Base-by-base conservation (phyloP, 371 early-diverging fungal species). In the Syncephalastrum monosporum region DNA sequence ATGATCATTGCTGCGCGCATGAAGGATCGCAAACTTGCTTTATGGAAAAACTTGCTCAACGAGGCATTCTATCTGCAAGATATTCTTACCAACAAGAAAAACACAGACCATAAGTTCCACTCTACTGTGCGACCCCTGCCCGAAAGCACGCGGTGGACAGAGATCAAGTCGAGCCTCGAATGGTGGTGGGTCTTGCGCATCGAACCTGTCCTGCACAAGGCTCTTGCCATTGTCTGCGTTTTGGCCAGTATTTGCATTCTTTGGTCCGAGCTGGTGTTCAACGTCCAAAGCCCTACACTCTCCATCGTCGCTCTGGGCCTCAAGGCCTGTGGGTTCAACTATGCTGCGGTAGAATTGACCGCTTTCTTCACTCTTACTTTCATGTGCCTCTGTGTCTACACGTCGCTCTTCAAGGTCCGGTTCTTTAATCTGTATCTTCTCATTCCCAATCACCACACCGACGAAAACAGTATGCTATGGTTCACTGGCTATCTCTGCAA, bases 241-340 rank as follows among this genome's bases (percentile, higher is more conserved):
- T 8, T 81, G 8, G 57, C 91, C 24, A 91, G 94, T 24, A 57
- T 84, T 0, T 76, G 85, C 43, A 79, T 97, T 15, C 75, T 97
- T 16, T 96, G 96, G 95, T 94, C 94, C 5, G 97, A 97, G 66
- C 72, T 93, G 45, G 93, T 93, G 0, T 93, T 95, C 64, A 86
- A 86, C 51, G 67, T 88, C 17, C 47, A 68, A 55, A 65, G 66
- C 19, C 85, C 87, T 15, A 71, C 80, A 5, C 50, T 86, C n/a
- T 83, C 84, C 8, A 77, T 88, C 50, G 78, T 84, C 45, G 82
- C 74, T 5, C 61, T 83, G 14, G 61, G 76, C 5, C 55, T 81
- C 16, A 58, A 65, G 41, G 64, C 78, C 50, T 68, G 64, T 63
- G 72, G 79, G 27, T 47, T 64, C 47, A 68, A 82, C 13, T 84